Base-by-base conservation (phyloP, 2,329 filamentous ascomycete species). In the Scortechinia acanthostroma region DNA sequence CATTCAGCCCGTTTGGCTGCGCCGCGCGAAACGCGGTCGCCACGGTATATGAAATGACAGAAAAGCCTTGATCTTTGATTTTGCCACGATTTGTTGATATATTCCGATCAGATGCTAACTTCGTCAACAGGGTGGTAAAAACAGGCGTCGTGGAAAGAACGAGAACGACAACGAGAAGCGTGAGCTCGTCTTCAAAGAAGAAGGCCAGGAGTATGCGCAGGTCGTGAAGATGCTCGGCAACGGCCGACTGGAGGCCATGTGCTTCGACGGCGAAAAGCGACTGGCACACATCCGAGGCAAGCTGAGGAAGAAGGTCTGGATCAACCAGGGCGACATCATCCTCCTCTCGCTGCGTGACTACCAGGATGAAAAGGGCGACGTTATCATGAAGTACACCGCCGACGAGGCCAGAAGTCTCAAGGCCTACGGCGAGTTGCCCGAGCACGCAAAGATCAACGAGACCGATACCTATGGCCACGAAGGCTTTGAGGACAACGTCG, bases 371-470 rank as follows among this genome's bases (percentile, higher is more conserved):
- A 95, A 95, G 73, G 88, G 87, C 56, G 88, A 93, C 61, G 88
- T 94, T 43, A 91, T 93, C 62, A 82, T 94, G 64, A 97, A 96
- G 76, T 95, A 96, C 80, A 88, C 81, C 47, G 85, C 89, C 70
- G 93, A 98, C 63, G 93, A 97, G 75, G 93, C 93, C 58, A 85
- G 93, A 62, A 87, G 83, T 55, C 80, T 98, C 60, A 97, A 97
- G 74, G 88, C 90, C 50, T 97, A 97, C 69, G 93, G 93, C 66
- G 93, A 98, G 70, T 77, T 98, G 49, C 93, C 93, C 55, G 93
- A 97, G 73, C 87, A 82, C 60, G 93, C 93, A 65, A 97, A 97
- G 86, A 98, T 98, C 81, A 98, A 98, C 81, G 93, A 98, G 80
- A 95, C 90, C 52, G 93, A 97, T 69, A 95, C 89, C 42, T 95